phyloP scores from a whole-genome alignment of 495 filamentous ascomycete species.

The Chaetomium cochliodes region DNA sequence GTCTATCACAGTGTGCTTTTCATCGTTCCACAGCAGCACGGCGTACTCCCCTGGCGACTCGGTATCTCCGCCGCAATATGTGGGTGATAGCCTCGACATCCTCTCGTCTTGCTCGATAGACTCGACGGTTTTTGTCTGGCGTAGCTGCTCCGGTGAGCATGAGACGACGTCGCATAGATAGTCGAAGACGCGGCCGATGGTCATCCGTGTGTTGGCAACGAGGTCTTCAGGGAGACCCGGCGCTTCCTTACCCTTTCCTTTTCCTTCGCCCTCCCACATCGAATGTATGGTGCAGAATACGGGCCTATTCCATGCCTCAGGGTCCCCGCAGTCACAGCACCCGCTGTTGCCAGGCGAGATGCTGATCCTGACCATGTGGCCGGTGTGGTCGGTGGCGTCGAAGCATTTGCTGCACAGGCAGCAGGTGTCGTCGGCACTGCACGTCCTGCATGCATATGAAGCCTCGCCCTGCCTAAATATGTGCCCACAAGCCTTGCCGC shows the following conservation, averaged over 20 bases:
- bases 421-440: constrained; percentile 81
- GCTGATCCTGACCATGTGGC: constrained; percentile 81
- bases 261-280: constrained; percentile 52
- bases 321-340: constrained; percentile 95
- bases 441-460: constrained; percentile 90
- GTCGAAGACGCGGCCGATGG: constrained; percentile 80
- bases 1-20: constrained; percentile 95
- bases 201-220: constrained; percentile 70
- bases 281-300: constrained; percentile 94
- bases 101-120: constrained; percentile 79
- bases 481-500: constrained; percentile 94
- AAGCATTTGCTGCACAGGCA: constrained; percentile 89
- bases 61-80: constrained; percentile 66
- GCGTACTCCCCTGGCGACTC: constrained; percentile 66
- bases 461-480: constrained; percentile 92
- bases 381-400: constrained; percentile 91
- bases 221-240: constrained; percentile 68
- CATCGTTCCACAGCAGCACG: constrained; percentile 95
- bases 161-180: constrained; percentile 97
- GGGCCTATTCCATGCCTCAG: constrained; percentile 85
- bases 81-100: constrained; percentile 68
- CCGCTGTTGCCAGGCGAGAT: constrained; percentile 87
- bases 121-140: constrained; percentile 76
- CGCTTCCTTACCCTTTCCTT: constrained; percentile 63
- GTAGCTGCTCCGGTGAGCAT: constrained; percentile 92